Evolutionary conservation across 371 early-diverging fungal species (phyloP), one percentile per base, ranked within the genome.

Genomic region (Encephalitozoon romaleae): DNA sequence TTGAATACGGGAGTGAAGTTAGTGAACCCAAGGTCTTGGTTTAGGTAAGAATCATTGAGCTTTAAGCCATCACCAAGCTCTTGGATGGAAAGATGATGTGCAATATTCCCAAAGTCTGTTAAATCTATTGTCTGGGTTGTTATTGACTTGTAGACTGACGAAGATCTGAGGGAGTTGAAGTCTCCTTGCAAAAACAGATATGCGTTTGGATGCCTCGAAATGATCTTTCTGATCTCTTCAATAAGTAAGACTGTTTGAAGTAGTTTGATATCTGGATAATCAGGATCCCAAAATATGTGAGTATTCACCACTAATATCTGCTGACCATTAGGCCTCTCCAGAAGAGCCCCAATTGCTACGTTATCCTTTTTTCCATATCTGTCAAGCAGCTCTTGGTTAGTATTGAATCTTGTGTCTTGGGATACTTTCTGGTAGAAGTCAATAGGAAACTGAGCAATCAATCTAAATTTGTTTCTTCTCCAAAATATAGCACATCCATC

Each of bases 401-500:
- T 89, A 43, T 90, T 88, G 73, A 95, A 90, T 72, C 92, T 92
- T 25, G 90, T 87, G 72, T 93, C 87, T 73, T 89, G 88, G 83
- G 94, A 87, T 5, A 93, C 92, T 68, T 91, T 89, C 81, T 93
- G 92, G 81, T 91, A 92, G 85, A 96, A 96, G 82, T 94, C 93
- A 26, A 96, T 87, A 47, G 89, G 81, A 64, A 89, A 87, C 69
- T 91, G 88, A 42, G 92, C 91, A 30, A 93, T 75, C 51, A 92
- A 73, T 25, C 82, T 83, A 82, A 91, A 93, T 77, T 76, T 91
- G 54, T 87, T 85, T 43, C 89, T 78, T 79, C 91, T 93, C 88
- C 88, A 97, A 82, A 98, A 95, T 0, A 90, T 96, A 8, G 95
- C 96, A 84, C 96, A 96, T 4, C 99, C 99, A 84, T 97, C 96